These are phyloP conservation scores for Suillus luteus DNA, from an alignment of 768 basidiomycete species.

Conservation along the genomic window DNA sequence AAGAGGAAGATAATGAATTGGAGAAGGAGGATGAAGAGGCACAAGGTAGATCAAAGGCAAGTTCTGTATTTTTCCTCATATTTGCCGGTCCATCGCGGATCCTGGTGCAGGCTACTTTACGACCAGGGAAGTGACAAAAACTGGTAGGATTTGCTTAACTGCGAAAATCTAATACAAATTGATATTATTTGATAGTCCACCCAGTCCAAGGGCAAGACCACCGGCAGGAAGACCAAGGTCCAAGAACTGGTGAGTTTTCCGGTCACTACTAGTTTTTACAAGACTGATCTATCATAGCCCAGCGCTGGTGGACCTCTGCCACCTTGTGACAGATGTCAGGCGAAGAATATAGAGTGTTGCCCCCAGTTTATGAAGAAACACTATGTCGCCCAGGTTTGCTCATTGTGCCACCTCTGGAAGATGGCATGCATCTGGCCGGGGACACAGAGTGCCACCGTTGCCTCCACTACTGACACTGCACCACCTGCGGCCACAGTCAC, in stretches of 20 bases:
- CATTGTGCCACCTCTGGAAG: not conserved
- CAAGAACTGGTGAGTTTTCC: not conserved
- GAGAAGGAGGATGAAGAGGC: not conserved
- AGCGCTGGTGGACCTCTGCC: not conserved
- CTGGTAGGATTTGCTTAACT: too few relatives aligned
- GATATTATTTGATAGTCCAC: too few relatives aligned
- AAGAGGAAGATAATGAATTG: conserved; percentile 1
- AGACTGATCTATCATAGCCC: not conserved
- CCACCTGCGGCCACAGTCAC: not conserved
- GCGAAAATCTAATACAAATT: too few relatives aligned
- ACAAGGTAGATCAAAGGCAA: not conserved
- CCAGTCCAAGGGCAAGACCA: not conserved
- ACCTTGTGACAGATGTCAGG: not conserved
- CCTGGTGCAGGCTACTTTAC: not conserved
- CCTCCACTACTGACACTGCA: not conserved
- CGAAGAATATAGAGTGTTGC: not conserved
- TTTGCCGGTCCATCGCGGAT: not conserved
- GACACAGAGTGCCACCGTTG: not conserved
- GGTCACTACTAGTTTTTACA: not conserved
- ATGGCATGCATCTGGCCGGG: not conserved
- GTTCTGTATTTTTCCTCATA: not conserved
- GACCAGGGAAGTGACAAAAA: not conserved
- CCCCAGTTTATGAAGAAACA: not conserved
- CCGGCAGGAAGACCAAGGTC: not conserved
- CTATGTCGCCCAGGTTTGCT: not conserved